A percentile compares a stretch with the other conserved stretches of the same genome.
Evolutionary conservation across 2,329 filamentous ascomycete genomes (phyloP).

Genomic region (Colletotrichum paranaense): DNA sequence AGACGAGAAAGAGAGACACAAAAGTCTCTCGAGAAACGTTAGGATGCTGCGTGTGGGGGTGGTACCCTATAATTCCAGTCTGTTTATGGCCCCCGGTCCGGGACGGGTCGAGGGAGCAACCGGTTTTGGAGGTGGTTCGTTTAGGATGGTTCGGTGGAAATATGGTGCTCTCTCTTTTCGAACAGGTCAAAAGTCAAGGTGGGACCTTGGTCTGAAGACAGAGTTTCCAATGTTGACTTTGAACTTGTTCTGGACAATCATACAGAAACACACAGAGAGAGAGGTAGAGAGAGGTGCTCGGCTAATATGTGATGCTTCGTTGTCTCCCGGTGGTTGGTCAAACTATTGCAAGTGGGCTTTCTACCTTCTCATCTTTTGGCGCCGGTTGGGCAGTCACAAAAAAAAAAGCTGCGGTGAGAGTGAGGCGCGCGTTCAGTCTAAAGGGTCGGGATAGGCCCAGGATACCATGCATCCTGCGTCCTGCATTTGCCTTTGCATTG

Average conservation of each 20-base stretch:
- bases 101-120: constrained; percentile 35
- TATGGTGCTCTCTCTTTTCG: neutral
- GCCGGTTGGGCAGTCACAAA: constrained; percentile 6
- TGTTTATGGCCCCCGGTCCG: constrained; percentile 25
- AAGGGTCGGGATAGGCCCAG: neutral
- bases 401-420: neutral
- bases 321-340: constrained; percentile 35
- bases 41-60: constrained; percentile 1
- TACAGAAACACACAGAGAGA: neutral
- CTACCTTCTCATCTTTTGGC: neutral
- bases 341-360: neutral
- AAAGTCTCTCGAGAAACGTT: neutral
- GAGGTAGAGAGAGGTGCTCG: neutral
- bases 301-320: constrained; percentile 30
- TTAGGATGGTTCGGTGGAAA: neutral
- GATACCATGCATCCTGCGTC: constrained; percentile 3
- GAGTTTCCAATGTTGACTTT: neutral
- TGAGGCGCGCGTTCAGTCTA: neutral
- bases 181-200: neutral
- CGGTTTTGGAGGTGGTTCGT: neutral
- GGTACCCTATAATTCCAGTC: constrained; percentile 6
- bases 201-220: neutral
- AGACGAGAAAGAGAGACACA: neutral
- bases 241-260: neutral
- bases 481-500: constrained; percentile 16